Percentiles rank a stretch among this genome's conserved stretches.
Conservation (phyloP, 176 grass and related monocot genomes). For the Phoenix roebelenii region DNA sequence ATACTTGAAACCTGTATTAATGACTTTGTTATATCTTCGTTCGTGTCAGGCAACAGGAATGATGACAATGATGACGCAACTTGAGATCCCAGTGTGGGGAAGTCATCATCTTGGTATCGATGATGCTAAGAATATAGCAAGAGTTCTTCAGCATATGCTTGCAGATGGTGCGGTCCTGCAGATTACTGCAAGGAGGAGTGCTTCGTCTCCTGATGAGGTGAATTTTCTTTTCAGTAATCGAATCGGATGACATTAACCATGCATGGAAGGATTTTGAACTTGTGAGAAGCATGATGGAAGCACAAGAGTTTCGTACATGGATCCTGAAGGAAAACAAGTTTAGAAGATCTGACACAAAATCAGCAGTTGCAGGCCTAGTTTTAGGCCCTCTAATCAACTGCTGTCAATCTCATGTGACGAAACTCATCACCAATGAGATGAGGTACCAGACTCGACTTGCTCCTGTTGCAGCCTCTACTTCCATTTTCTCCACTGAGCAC, state of each 20-base stretch:
- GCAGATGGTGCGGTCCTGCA: slow-evolving; percentile 62
- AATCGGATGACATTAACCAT: slow-evolving; percentile 30
- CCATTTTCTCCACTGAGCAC: too few relatives aligned
- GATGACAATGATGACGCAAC: slow-evolving; percentile 85
- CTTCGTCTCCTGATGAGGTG: slow-evolving; percentile 34
- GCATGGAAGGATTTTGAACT: background rate
- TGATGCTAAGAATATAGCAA: slow-evolving; percentile 82
- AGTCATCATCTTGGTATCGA: slow-evolving; percentile 91
- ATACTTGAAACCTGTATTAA: background rate
- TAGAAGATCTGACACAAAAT: too few relatives aligned
- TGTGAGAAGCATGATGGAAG: too few relatives aligned
- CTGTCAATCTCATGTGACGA: too few relatives aligned
- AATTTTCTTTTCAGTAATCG: slow-evolving; percentile 61
- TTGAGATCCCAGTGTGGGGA: slow-evolving; percentile 53
- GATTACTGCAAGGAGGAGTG: slow-evolving; percentile 58
- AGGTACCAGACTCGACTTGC: too few relatives aligned
- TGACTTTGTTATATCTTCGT: background rate
- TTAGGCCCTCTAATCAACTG: too few relatives aligned
- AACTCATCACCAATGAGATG: too few relatives aligned
- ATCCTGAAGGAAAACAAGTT: too few relatives aligned
- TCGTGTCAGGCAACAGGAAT: slow-evolving; percentile 74
- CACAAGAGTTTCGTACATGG: too few relatives aligned
- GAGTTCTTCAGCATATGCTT: slow-evolving; percentile 71
- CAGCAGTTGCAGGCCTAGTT: too few relatives aligned
- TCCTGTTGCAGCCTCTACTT: too few relatives aligned